These are phyloP conservation scores for Wilcoxina mikolae DNA, from an alignment of 495 filamentous ascomycete genomes.

Conservation along the genomic window DNA sequence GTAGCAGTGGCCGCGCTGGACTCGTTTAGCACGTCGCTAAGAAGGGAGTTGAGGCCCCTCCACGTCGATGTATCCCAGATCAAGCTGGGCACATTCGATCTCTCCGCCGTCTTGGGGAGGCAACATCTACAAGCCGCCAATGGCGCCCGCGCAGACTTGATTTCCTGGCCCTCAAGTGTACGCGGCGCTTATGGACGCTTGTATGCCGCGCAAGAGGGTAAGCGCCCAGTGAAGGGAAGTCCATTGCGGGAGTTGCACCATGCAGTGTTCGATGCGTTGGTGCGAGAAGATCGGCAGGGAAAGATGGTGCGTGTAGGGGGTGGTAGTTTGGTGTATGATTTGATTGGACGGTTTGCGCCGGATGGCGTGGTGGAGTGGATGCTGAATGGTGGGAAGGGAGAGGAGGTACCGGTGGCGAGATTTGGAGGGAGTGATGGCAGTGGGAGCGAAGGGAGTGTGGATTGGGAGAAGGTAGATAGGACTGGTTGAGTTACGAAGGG, in stretches of 20 bases:
- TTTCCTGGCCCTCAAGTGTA: slow-evolving; percentile 47
- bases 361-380: slow-evolving; percentile 69
- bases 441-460: not conserved
- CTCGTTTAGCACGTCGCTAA: slow-evolving; percentile 61
- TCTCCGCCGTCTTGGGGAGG: slow-evolving; percentile 18
- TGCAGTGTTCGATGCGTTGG: slow-evolving; percentile 73
- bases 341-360: slow-evolving; percentile 76
- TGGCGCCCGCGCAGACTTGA: slow-evolving; percentile 39
- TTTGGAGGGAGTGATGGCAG: slow-evolving; percentile 13
- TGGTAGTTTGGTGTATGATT: slow-evolving; percentile 66
- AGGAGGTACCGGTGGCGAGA: slow-evolving; percentile 28
- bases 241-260: slow-evolving; percentile 63
- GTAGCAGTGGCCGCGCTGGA: slow-evolving; percentile 61
- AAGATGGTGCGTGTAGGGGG: slow-evolving; percentile 59
- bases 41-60: slow-evolving; percentile 57
- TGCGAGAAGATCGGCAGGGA: slow-evolving; percentile 36
- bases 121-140: slow-evolving; percentile 6
- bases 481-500: too few species aligned
- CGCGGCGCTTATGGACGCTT: slow-evolving; percentile 41
- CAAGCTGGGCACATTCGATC: slow-evolving; percentile 75
- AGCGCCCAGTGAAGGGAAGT: slow-evolving; percentile 33
- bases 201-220: slow-evolving; percentile 38
- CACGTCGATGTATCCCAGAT: slow-evolving; percentile 66
- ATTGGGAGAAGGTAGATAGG: not conserved
- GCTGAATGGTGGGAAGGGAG: slow-evolving; percentile 43